These are phyloP conservation scores for Mesostigma viride DNA, from an alignment of 139 green algal genomes.

Conservation along the genomic window DNA sequence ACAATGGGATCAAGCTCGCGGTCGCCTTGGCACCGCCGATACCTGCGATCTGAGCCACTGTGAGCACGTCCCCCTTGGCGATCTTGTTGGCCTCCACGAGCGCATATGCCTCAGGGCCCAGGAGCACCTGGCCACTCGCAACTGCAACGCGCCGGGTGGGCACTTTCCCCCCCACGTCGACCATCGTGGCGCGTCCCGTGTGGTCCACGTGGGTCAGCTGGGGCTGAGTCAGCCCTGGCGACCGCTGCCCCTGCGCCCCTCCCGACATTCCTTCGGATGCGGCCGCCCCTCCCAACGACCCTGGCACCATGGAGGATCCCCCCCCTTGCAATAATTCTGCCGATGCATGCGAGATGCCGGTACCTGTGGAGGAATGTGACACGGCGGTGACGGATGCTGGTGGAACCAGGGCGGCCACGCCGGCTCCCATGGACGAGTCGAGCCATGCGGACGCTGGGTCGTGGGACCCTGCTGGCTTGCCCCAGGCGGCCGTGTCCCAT, in stretches of 20 bases:
- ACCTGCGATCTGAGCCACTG: constrained; percentile 70
- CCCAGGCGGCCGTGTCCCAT: no score
- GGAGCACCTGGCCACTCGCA: constrained; percentile 51
- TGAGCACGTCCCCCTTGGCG: constrained; percentile 81
- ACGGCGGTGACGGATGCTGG: no score
- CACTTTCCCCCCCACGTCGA: constrained; percentile 64
- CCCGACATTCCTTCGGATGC: no score
- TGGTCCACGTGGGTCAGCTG: constrained; percentile 36
- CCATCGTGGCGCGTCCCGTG: constrained; percentile 53
- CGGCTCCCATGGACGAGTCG: no score
- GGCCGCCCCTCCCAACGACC: no score
- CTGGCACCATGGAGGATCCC: no score
- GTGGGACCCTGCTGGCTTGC: no score
- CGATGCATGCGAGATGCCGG: no score
- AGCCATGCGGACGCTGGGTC: no score
- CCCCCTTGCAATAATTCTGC: no score
- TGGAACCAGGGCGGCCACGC: no score
- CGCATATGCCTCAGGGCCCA: constrained; percentile 50
- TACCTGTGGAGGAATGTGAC: no score
- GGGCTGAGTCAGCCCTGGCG: constrained; percentile 16
- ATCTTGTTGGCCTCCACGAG: constrained; percentile 55
- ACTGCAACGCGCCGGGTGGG: constrained; percentile 41
- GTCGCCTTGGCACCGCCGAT: constrained; percentile 78
- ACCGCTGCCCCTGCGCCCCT: neutral
- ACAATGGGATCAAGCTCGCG: constrained; percentile 55